phyloP scores from a whole-genome alignment of 2,329 filamentous ascomycete genomes.

The Fusarium sp. region DNA sequence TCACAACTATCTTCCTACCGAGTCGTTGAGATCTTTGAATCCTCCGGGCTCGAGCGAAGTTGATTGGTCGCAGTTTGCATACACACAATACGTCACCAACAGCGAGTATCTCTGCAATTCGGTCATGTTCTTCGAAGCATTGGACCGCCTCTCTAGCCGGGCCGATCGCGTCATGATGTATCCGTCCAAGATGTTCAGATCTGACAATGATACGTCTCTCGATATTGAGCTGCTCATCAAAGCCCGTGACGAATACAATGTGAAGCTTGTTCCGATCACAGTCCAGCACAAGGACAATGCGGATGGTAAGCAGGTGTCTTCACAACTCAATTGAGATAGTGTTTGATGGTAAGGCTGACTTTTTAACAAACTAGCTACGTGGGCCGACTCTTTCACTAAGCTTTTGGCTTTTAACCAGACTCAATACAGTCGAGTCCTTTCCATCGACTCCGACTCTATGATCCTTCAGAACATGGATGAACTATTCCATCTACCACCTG shows the following conservation, averaged over 20 bases:
- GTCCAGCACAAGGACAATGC: constrained; percentile 52
- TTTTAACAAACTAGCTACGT: constrained; percentile 57
- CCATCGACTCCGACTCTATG: constrained; percentile 72
- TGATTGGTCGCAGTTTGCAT: constrained; percentile 54
- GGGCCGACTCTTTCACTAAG: constrained; percentile 75
- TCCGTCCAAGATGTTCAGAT: constrained; percentile 54
- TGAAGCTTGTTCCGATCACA: constrained; percentile 57
- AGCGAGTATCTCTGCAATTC: constrained; percentile 62
- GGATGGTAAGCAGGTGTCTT: constrained; percentile 49
- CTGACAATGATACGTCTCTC: constrained; percentile 40
- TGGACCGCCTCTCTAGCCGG: constrained; percentile 56
- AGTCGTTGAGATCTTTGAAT: neutral
- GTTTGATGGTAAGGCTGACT: neutral
- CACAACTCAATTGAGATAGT: neutral
- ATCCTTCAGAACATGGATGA: constrained; percentile 75
- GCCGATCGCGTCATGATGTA: constrained; percentile 62
- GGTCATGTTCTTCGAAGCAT: constrained; percentile 62
- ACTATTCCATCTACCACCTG: constrained; percentile 73
- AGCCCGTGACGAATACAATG: constrained; percentile 58
- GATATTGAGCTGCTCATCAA: constrained; percentile 55
- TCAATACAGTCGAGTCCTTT: constrained; percentile 64
- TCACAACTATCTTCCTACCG: neutral
- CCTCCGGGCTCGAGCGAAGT: neutral
- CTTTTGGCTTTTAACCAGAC: constrained; percentile 76
- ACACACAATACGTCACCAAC: constrained; percentile 63